phyloP scores from a whole-genome alignment of 2,329 filamentous ascomycete genomes.

The Cadophora gregata region DNA sequence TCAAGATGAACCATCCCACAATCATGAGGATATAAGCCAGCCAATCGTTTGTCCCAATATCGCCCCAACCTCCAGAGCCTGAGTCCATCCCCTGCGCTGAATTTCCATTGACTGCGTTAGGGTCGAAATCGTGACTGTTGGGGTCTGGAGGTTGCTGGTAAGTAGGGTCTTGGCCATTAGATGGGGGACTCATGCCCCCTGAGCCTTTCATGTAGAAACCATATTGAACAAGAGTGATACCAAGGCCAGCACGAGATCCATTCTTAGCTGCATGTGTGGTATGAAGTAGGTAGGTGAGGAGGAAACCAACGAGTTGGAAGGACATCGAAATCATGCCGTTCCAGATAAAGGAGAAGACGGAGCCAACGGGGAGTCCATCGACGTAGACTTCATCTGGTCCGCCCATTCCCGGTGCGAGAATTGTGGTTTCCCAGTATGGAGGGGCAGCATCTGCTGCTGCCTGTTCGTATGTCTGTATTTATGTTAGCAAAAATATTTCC shows the following conservation, averaged over 20 bases:
- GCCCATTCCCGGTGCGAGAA: slow-evolving; percentile 87
- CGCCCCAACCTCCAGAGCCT: slow-evolving; percentile 52
- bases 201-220: slow-evolving; percentile 91
- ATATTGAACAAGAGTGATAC: slow-evolving; percentile 94
- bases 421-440: slow-evolving; percentile 99
- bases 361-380: slow-evolving; percentile 91
- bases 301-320: slow-evolving; percentile 95
- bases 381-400: slow-evolving; percentile 96
- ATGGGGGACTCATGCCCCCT: slow-evolving; percentile 50
- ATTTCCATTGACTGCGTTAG: slow-evolving; percentile 64
- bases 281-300: slow-evolving; percentile 96
- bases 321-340: slow-evolving; percentile 97
- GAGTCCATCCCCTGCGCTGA: slow-evolving; percentile 46
- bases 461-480: slow-evolving; percentile 88
- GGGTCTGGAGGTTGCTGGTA: slow-evolving; percentile 81
- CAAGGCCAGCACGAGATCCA: slow-evolving; percentile 90
- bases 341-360: slow-evolving; percentile 86
- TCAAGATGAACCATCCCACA: slow-evolving; percentile 96
- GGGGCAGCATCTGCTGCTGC: slow-evolving; percentile 94
- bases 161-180: slow-evolving; percentile 53
- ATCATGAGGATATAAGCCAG: slow-evolving; percentile 94
- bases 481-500: slow-evolving; percentile 21
- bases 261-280: slow-evolving; percentile 99
- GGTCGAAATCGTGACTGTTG: slow-evolving; percentile 88
- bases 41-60: slow-evolving; percentile 81